phyloP scores from a whole-genome alignment of 345 rosid species.

The Populus ilicifolia region DNA sequence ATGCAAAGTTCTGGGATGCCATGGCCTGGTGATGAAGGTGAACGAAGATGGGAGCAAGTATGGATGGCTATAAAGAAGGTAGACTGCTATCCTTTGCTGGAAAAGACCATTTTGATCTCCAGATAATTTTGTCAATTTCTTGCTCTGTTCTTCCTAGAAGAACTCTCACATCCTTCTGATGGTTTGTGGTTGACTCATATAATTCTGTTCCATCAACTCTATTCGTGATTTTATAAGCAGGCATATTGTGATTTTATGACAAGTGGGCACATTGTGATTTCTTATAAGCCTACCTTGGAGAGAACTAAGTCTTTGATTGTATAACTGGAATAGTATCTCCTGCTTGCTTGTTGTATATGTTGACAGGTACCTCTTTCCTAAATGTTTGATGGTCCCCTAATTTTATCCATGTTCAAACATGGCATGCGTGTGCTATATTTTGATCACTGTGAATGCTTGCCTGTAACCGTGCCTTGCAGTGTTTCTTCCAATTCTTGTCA shows the following conservation, averaged over 20 bases:
- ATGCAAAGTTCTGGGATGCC: conserved; percentile 90
- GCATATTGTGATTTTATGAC: not conserved
- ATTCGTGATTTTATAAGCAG: not conserved
- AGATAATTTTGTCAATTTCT: not conserved
- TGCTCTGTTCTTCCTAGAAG: not conserved
- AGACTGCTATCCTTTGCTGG: not conserved
- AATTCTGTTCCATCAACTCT: not conserved
- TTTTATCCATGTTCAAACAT: not conserved
- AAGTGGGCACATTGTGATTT: not conserved
- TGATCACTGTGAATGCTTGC: not conserved
- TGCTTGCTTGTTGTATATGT: not conserved
- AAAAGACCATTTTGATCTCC: not conserved
- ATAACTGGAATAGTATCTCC: not conserved
- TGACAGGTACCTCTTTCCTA: not conserved
- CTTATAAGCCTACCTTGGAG: not conserved
- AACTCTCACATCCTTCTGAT: not conserved
- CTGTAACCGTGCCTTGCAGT: not conserved
- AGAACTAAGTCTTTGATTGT: not conserved
- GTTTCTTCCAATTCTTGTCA: not conserved
- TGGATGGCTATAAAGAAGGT: conserved; percentile 98
- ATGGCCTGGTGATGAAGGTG: conserved; percentile 99
- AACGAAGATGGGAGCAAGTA: conserved; percentile 88
- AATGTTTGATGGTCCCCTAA: not conserved
- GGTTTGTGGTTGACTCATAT: not conserved
- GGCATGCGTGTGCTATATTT: not conserved